Evolutionary conservation across 2,329 filamentous ascomycete genomes (phyloP).

Genomic region (Sporothrix brasiliensis): DNA sequence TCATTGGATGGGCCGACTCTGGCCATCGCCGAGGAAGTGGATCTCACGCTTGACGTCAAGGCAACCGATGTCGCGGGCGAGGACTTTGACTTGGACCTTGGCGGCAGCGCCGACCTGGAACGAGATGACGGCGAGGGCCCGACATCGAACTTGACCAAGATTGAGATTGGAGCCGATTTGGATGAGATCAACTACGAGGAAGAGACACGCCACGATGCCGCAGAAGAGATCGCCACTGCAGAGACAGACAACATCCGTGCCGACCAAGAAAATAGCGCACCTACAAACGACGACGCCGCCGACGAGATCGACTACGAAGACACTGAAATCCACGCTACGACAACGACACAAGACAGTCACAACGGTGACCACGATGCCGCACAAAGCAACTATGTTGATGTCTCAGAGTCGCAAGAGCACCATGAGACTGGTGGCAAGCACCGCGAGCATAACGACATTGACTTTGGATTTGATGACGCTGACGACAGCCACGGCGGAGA

Average conservation of each 20-base stretch:
- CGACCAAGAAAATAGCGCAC: constrained; percentile 26
- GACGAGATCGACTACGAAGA: constrained; percentile 48
- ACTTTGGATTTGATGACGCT: constrained; percentile 31
- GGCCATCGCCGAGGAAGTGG: constrained; percentile 35
- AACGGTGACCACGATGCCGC: constrained; percentile 22
- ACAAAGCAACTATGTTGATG: constrained; percentile 10
- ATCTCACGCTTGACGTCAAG: constrained; percentile 36
- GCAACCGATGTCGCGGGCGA: constrained; percentile 37
- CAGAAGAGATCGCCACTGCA: neutral
- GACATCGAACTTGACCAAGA: constrained; percentile 17
- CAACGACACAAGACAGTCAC: constrained; percentile 27
- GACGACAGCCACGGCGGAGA: constrained; percentile 27
- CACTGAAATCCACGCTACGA: constrained; percentile 32
- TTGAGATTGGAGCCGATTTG: constrained; percentile 30
- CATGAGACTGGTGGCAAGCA: neutral
- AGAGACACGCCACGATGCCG: constrained; percentile 23
- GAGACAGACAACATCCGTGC: constrained; percentile 26
- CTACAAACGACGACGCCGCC: constrained; percentile 36
- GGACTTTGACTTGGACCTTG: constrained; percentile 43
- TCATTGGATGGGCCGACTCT: constrained; percentile 29
- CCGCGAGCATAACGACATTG: constrained; percentile 26
- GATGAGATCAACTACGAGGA: constrained; percentile 37
- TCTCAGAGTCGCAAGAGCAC: neutral
- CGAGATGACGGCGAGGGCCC: constrained; percentile 28
- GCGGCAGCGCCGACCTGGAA: constrained; percentile 31